Base-by-base conservation (phyloP, 1,284 basidiomycete species). In the Heterobasidion parviporum region DNA sequence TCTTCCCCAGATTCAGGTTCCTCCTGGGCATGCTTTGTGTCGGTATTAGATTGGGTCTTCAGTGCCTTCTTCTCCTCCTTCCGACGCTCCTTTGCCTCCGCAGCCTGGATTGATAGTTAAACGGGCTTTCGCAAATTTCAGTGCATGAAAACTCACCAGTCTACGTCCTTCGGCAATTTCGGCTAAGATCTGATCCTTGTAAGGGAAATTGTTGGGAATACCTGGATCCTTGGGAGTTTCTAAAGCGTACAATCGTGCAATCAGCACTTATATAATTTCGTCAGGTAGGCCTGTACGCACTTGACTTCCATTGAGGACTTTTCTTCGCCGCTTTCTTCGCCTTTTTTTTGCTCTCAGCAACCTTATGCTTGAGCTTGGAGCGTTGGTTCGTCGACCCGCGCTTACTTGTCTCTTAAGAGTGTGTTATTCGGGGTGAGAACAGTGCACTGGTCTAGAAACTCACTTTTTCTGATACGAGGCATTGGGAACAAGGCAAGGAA, bases 131-230 rank as follows among this genome's bases (percentile, higher is more conserved):
- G 54, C 9, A 38, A 3, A 8, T 33, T 8, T 26, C 20, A 32
- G 12, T 36, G 3, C 10, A 38, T 20, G 15, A 18, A 34, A 10
- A 38, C 80, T 62, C 65, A 92, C 89, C 60, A 77, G 70, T 64
- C 87, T 78, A 60, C 92, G 82, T 67, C 91, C 80, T 62, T 90
- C 89, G 48, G 85, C 86, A 46, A 94, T 80, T 68, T 99, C 96
- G 14, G 93, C 93, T 46, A 99, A 78, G 57, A 99, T 87, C 72
- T 96, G 87, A 68, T 98, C 96, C 76, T 98, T 99, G 81, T 89
- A 97, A 3, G 95, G 96, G 75, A 95, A 97, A 60, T 85, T 87
- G 73, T 91, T 97, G n/a, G 96, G 96, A 59, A 99, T 96, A 50
- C 97, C 97, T 32, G 90, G 92, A 68, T 99, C 96, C 69, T 86